Evolutionary conservation across 1,284 basidiomycete genomes (phyloP), one percentile per base, ranked within the genome.

Genomic region (Takashimella tepidaria): DNA sequence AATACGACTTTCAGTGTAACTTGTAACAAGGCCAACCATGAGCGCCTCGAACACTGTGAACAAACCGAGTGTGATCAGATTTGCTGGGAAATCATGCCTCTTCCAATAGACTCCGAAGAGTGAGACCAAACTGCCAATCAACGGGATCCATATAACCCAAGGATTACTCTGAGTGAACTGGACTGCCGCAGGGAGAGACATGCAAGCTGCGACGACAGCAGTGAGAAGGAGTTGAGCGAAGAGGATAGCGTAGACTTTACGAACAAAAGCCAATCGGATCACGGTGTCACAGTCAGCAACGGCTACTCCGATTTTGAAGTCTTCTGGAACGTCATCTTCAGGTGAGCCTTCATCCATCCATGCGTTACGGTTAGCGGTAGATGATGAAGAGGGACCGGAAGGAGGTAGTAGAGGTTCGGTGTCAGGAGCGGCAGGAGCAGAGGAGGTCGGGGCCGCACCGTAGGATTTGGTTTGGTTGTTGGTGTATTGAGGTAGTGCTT

Each of bases 41-140:
- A 76, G 58, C 13, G 70, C 64, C 59, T 80, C 79, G 56, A 76
- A 76, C n/a, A 77, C 41, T 13, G 78, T 80, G 59, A 79, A 80
- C 27, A 77, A 49, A 3, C 73, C 75, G 24, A 82, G 75, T 4
- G 81, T 61, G 53, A 79, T 62, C 53, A 82, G 60, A 67, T 82
- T 82, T 54, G 76, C 62, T 1, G 76, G 76, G 51, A 70, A 71
- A 24, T 68, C 62, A 55, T 77, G 71, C 41, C 74, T 63, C 60
- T 76, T 76, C 69, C 69, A 75, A 54, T 73, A 75, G 3, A 72
- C 69, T 22, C 65, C 63, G 27, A 62, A 54, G 12, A 77, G 64
- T 4, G 67, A 68, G 6, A 61, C 68, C 51, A 77, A 72, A 21
- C 71, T 71, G 13, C 70, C 70, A 42, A 73, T 49, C 48, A 76